Percentiles rank a stretch among this genome's conserved stretches.
Conservation (phyloP, 2,329 filamentous ascomycete genomes). For the Fusarium drepaniforme region DNA sequence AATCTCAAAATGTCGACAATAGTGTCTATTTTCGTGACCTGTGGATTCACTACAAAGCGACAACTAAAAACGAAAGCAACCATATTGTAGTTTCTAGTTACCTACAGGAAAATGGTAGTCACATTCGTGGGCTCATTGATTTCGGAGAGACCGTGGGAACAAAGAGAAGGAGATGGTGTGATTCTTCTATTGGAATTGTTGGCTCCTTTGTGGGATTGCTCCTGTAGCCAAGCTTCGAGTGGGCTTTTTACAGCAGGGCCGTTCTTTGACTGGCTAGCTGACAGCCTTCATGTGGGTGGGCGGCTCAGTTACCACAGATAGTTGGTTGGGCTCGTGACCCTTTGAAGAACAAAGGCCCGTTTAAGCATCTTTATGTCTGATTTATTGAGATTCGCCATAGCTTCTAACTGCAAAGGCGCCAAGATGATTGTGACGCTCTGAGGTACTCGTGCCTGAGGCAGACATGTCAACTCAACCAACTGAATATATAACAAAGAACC, state of each 20-base stretch:
- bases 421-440: background rate
- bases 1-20: background rate
- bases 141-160: background rate
- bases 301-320: background rate
- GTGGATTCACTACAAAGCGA: background rate
- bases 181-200: background rate
- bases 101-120: rapidly evolving
- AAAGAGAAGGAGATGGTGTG: background rate
- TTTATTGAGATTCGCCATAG: background rate
- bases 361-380: background rate
- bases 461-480: background rate
- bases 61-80: background rate
- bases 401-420: background rate
- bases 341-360: background rate
- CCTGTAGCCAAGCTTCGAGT: background rate
- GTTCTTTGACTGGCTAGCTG: background rate
- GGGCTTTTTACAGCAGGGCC: background rate
- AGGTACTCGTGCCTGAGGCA: background rate
- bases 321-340: background rate
- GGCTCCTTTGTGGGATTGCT: background rate
- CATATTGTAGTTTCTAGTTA: background rate
- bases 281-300: background rate
- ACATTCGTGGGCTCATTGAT: background rate
- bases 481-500: background rate
- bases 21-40: background rate